phyloP scores from a whole-genome alignment of 768 basidiomycete genomes.

The Mycena galopus region DNA sequence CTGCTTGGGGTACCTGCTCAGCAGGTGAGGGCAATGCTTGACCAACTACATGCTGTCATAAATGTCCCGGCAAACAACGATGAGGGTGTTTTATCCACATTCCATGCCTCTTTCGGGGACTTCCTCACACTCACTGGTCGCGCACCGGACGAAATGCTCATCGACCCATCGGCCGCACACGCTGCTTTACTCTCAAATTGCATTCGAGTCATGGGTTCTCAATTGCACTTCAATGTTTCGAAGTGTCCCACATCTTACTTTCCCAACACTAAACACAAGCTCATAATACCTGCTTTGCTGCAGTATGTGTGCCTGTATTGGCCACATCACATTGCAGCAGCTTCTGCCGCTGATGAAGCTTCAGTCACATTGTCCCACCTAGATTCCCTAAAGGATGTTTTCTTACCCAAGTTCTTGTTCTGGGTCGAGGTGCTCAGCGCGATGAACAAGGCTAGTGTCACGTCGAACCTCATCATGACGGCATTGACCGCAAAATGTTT shows the following conservation, averaged over 20 bases:
- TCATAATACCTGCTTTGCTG: not conserved
- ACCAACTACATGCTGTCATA: conserved; percentile 10
- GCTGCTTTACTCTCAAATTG: conserved; percentile 3
- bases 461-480: not conserved
- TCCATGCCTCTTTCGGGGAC: conserved; percentile 9
- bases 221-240: conserved; percentile 8
- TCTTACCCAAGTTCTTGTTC: not conserved
- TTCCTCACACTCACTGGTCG: conserved; percentile 5
- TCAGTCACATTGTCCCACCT: not conserved
- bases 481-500: not conserved
- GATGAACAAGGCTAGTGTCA: not conserved
- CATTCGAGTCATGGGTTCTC: conserved; percentile 5
- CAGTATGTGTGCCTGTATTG: conserved; percentile 2
- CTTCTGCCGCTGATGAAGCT: not conserved
- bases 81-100: conserved; percentile 10
- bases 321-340: conserved; percentile 9
- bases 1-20: not conserved
- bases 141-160: not conserved
- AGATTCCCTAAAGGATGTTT: not conserved
- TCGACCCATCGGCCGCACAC: not conserved
- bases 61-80: conserved; percentile 2
- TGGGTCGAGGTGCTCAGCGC: not conserved
- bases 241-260: conserved; percentile 13
- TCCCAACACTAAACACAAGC: not conserved
- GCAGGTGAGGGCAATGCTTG: conserved; percentile 13